Conservation (phyloP, 352 stramenopile species). For the Phytophthora brassicae region DNA sequence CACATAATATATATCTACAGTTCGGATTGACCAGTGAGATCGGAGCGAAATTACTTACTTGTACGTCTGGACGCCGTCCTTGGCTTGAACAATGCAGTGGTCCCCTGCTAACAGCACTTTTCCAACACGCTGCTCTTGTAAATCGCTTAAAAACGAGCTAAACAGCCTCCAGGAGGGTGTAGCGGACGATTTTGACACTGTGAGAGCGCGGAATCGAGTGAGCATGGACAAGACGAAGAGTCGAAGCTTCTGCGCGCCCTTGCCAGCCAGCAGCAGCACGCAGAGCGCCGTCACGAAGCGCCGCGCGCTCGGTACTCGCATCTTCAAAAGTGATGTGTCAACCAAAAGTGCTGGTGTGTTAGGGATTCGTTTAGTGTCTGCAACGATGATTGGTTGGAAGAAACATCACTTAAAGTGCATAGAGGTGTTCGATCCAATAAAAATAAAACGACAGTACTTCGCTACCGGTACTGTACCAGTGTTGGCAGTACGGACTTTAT, state of each 20-base stretch:
- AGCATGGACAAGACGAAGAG: constrained; percentile 45
- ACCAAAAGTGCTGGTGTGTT: no score
- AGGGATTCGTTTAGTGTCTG: no score
- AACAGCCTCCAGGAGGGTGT: constrained; percentile 59
- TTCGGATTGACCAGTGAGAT: background rate
- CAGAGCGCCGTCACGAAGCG: constrained; percentile 37
- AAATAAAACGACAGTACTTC: no score
- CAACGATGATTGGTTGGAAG: no score
- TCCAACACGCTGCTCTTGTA: constrained; percentile 43
- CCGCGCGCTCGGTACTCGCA: constrained; percentile 39
- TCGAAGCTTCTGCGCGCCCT: constrained; percentile 24
- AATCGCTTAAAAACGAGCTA: constrained; percentile 63
- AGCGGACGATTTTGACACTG: constrained; percentile 13
- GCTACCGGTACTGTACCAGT: no score
- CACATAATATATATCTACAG: no score
- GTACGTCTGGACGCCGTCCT: constrained; percentile 46
- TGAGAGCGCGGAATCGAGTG: constrained; percentile 18
- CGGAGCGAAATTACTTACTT: constrained; percentile 38
- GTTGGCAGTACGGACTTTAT: background rate
- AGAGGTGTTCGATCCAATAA: no score
- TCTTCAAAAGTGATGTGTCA: constrained; percentile 8
- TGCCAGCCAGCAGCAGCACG: constrained; percentile 33
- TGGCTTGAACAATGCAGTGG: constrained; percentile 57
- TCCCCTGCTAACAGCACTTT: constrained; percentile 69
- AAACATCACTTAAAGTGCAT: no score